Percentiles rank a stretch among this genome's conserved stretches.
Evolutionary conservation across 305 asterid genomes (phyloP).

Genomic region (Fraxinus floribunda): DNA sequence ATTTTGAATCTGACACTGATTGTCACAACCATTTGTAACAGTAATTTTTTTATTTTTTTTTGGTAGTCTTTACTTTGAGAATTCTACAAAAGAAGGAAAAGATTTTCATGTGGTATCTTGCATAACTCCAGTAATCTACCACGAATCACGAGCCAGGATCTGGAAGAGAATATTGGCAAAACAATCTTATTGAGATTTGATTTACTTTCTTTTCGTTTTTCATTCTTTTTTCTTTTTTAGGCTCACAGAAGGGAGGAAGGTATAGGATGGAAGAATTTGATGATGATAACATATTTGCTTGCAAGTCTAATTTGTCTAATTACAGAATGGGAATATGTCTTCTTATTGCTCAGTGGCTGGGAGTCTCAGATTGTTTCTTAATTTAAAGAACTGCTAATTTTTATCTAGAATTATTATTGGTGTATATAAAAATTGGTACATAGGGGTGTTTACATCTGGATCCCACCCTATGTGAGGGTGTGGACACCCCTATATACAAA

Average conservation of each 20-base stretch:
- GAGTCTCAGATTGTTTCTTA: background rate
- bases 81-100: background rate
- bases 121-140: background rate
- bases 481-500: too few relatives aligned
- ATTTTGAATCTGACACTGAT: too few relatives aligned
- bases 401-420: too few relatives aligned
- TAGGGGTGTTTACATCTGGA: too few relatives aligned
- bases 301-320: background rate
- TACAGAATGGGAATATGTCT: background rate
- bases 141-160: background rate
- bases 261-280: background rate
- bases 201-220: too few relatives aligned
- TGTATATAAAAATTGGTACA: too few relatives aligned
- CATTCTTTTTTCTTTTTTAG: too few relatives aligned
- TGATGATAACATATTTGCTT: background rate
- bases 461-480: too few relatives aligned
- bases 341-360: background rate
- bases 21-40: background rate
- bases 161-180: background rate
- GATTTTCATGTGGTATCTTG: background rate
- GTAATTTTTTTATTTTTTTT: background rate
- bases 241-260: background rate
- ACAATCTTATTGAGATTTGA: constrained; percentile 25
- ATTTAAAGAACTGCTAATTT: too few relatives aligned
- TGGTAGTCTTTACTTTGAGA: background rate